Percentiles rank a stretch among this genome's conserved stretches.
These are phyloP conservation scores for Xylariaceae sp. DNA, from an alignment of 2,329 filamentous ascomycete species.

Conservation along the genomic window DNA sequence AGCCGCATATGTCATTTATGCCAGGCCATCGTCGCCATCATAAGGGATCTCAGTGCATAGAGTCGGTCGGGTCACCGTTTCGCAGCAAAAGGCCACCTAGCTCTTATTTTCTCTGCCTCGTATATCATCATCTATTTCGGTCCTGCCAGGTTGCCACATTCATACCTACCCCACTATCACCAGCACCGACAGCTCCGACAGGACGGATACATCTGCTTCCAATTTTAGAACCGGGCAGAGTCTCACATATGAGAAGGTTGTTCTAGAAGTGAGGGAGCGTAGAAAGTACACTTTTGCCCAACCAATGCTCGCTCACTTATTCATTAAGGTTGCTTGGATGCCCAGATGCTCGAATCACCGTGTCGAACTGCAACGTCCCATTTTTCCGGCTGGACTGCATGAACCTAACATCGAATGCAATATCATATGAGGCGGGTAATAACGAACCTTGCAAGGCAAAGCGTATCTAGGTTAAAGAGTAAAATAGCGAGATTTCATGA, in stretches of 20 bases:
- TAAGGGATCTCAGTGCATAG: no score
- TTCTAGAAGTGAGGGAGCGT: background rate
- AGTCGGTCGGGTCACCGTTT: no score
- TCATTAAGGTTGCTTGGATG: no score
- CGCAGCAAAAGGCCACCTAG: no score
- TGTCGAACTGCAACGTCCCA: background rate
- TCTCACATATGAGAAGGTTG: constrained; percentile 1
- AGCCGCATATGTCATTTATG: background rate
- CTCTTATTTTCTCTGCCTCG: no score
- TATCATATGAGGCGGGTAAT: constrained; percentile 13
- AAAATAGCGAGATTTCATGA: background rate
- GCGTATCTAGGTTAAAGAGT: background rate
- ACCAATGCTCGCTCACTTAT: background rate
- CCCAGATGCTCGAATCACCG: background rate
- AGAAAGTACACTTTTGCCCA: background rate
- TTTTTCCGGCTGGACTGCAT: constrained; percentile 10
- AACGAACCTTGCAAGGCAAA: background rate
- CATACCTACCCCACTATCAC: background rate
- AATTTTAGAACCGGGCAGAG: constrained; percentile 18
- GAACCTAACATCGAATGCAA: background rate
- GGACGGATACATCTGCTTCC: constrained; percentile 10
- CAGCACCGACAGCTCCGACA: constrained; percentile 15
- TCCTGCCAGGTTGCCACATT: background rate
- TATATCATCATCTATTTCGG: constrained; percentile 22
- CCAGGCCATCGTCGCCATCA: background rate